These are phyloP conservation scores for Liriodendron chinense DNA, from an alignment of 164 flowering plant genomes.

Conservation along the genomic window DNA sequence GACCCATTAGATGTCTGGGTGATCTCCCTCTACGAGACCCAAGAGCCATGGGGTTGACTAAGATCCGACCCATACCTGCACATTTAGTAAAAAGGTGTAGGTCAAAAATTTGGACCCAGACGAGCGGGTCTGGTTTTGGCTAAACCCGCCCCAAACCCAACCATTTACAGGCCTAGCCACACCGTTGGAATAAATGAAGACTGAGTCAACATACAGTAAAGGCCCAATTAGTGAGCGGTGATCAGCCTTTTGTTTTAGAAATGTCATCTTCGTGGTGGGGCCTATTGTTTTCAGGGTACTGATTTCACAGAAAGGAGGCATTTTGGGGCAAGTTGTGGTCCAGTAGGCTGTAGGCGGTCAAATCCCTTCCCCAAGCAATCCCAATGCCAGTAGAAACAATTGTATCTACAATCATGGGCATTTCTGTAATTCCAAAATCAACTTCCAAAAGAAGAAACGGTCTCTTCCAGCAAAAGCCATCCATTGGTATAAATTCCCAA, in stretches of 20 bases:
- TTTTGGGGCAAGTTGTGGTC: background rate
- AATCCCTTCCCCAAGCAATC: background rate
- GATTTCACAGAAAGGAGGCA: background rate
- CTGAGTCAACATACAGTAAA: too few species aligned
- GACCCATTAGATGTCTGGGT: too few species aligned
- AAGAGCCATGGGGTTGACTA: too few species aligned
- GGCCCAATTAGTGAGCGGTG: background rate
- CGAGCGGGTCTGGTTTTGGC: too few species aligned
- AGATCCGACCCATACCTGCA: too few species aligned
- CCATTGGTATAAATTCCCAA: slow-evolving; percentile 12
- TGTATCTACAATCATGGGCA: background rate
- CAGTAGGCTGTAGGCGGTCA: background rate
- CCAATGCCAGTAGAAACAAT: background rate
- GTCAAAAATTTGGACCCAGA: too few species aligned
- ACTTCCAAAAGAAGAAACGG: slow-evolving; percentile 29
- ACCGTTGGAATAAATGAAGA: too few species aligned
- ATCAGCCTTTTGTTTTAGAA: background rate
- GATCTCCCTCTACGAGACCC: too few species aligned
- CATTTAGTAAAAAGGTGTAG: too few species aligned
- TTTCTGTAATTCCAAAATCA: background rate
- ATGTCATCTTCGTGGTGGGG: background rate
- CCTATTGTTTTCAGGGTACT: background rate
- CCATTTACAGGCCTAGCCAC: too few species aligned
- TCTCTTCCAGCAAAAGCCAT: slow-evolving; percentile 22
- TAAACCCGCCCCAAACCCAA: too few species aligned